Base-by-base conservation (phyloP, 1,284 basidiomycete species). In the Leccinum fuscescens region DNA sequence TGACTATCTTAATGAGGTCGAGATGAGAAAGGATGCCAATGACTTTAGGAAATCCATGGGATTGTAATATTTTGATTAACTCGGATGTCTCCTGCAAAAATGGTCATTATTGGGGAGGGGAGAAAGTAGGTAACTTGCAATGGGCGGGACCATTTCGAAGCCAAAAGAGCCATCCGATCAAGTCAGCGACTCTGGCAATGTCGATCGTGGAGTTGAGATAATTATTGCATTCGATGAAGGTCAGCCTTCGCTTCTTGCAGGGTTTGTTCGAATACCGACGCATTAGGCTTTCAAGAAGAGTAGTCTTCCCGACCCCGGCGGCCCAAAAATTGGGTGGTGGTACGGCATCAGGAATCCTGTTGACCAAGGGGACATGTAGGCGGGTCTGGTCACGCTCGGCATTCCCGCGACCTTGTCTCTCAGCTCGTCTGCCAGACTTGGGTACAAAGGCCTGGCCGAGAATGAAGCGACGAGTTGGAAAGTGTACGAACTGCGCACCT, bases 271-370 rank as follows among this genome's bases (percentile, higher is more conserved):
- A 94, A 76, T 94, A 98, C 53, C 96, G 81, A 58, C 94, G 84
- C 33, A 99, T 89, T 24, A 99, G 86, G 67, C 90, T 94, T 71
- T 96, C 93, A 69, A 98, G 82, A 11, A 99, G 82, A 1, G 96
- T 99, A 1, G 94, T 93, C 77, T 99, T 99, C 59, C 97, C 97
- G 27, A 95, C 97, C 17, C 97, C 97, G 96, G 91, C 14, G 97
- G 96, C 0, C 97, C 97, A 54, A 98, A 96, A 56, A 99, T 86
- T n/a, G 1, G 97, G 97, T 12, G 97, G 96, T 1, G 96, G 94
- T 55, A 90, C 84, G 64, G 94, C 92, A 58, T 94, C 92, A 2
- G 96, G 94, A 9, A 94, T 98, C 61, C 97, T 85, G 73, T 98
- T 91, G 55, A 98, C 92, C 37, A 98, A 84, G 5, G 97, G 97